phyloP scores from a whole-genome alignment of 2,329 filamentous ascomycete genomes.

The Magnaporthiopsis rhizophila region DNA sequence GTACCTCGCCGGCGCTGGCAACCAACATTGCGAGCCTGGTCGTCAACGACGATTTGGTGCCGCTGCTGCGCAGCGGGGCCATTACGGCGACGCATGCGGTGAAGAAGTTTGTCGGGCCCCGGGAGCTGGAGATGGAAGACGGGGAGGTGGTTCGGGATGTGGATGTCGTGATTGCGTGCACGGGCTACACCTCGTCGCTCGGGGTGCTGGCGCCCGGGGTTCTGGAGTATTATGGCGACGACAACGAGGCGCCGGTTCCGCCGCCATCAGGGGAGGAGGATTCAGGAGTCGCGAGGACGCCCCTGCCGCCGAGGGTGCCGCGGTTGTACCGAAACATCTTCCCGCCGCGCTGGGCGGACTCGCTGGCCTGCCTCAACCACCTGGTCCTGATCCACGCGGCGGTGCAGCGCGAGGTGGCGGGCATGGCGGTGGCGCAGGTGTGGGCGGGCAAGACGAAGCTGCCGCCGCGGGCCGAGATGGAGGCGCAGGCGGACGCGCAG shows the following conservation, averaged over 20 bases:
- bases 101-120: conserved; percentile 21
- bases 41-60: conserved; percentile 17
- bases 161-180: conserved; percentile 25
- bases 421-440: conserved; percentile 32
- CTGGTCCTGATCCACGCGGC: conserved; percentile 21
- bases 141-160: conserved; percentile 23
- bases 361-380: conserved; percentile 31
- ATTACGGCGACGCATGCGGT: conserved; percentile 20
- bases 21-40: conserved; percentile 13
- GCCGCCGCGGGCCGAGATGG: conserved; percentile 25
- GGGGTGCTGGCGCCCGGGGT: conserved; percentile 15
- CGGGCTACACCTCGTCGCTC: conserved; percentile 18
- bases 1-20: conserved; percentile 16
- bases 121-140: conserved; percentile 20
- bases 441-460: conserved; percentile 28
- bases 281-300: conserved; percentile 11
- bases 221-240: conserved; percentile 6
- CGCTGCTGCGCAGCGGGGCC: conserved; percentile 19
- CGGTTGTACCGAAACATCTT: conserved; percentile 34
- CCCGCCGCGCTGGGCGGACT: conserved; percentile 28
- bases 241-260: conserved; percentile 12
- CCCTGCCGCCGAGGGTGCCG: conserved; percentile 15
- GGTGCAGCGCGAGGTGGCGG: conserved; percentile 28
- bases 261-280: background rate
- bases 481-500: conserved; percentile 3